phyloP scores from a whole-genome alignment of 2,329 filamentous ascomycete genomes.

The Cadophora luteo-olivacea region DNA sequence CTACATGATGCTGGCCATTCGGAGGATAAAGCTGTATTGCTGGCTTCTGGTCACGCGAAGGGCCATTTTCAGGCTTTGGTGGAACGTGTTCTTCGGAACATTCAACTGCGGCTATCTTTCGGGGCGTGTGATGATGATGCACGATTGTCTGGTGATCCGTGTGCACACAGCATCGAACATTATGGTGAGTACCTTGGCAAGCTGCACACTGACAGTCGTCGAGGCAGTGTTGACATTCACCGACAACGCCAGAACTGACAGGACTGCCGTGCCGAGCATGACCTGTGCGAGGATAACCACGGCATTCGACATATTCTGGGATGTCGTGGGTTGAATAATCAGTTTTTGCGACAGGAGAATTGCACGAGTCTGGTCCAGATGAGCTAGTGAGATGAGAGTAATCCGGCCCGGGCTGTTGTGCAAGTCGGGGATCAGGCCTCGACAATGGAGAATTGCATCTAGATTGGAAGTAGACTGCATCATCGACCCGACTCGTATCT shows the following conservation, averaged over 20 bases:
- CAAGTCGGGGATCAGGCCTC: conserved; percentile 6
- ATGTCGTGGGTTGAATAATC: conserved; percentile 8
- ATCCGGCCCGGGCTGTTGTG: not conserved
- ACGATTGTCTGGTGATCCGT: conserved; percentile 33
- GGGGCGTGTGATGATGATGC: conserved; percentile 35
- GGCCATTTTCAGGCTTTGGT: not conserved
- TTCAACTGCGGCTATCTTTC: conserved; percentile 1
- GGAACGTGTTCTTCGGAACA: not conserved
- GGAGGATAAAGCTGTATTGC: not conserved
- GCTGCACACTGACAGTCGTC: conserved; percentile 40
- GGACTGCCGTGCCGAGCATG: conserved; percentile 35
- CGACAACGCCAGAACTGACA: conserved; percentile 33
- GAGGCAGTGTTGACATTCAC: conserved; percentile 41
- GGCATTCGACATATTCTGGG: conserved; percentile 35
- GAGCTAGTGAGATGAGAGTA: conserved; percentile 14
- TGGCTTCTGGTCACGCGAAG: not conserved
- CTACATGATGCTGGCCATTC: not conserved
- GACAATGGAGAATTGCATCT: conserved; percentile 18
- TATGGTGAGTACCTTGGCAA: conserved; percentile 38
- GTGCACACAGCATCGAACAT: conserved; percentile 40
- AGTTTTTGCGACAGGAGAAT: conserved; percentile 1
- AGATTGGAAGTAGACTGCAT: conserved; percentile 17
- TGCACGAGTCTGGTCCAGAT: conserved; percentile 12
- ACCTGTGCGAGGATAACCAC: conserved; percentile 40
- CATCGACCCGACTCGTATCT: conserved; percentile 32